phyloP scores from a whole-genome alignment of 208 protist genomes.

The Leishmania mexicana region DNA sequence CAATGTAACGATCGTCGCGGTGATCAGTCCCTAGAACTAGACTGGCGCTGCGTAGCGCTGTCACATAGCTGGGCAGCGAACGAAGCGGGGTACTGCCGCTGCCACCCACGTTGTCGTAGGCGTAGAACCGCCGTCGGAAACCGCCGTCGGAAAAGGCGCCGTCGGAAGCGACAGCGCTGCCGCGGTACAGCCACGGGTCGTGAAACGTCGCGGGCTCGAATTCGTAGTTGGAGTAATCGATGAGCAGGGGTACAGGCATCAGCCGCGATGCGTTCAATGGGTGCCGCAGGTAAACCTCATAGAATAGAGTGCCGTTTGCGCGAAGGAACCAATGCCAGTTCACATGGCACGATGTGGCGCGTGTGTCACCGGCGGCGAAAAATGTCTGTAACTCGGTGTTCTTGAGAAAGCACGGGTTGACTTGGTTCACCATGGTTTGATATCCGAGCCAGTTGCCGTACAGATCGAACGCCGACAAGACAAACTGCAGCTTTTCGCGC shows the following conservation, averaged over 20 bases:
- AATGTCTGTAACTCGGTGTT: constrained; percentile 41
- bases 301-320: constrained; percentile 50
- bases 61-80: constrained; percentile 28
- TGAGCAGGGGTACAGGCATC: constrained; percentile 67
- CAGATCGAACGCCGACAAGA: constrained; percentile 56
- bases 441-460: constrained; percentile 63
- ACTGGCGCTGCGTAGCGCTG: constrained; percentile 35
- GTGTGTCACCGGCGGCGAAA: constrained; percentile 52
- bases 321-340: constrained; percentile 47
- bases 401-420: constrained; percentile 62
- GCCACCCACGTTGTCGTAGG: constrained; percentile 75
- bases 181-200: constrained; percentile 46
- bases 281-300: constrained; percentile 75
- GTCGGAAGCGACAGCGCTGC: constrained; percentile 5
- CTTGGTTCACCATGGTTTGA: constrained; percentile 37
- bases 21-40: constrained; percentile 32
- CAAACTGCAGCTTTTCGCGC: constrained; percentile 47
- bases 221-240: constrained; percentile 52
- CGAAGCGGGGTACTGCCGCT: background rate
- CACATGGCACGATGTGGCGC: constrained; percentile 35
- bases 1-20: constrained; percentile 2
- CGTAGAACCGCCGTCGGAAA: constrained; percentile 62
- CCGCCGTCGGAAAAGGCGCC: constrained; percentile 13
- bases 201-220: constrained; percentile 34
- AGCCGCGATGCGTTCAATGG: constrained; percentile 47